These are phyloP conservation scores for Macadamia tetraphylla DNA, from an alignment of 164 flowering plant species.

Conservation along the genomic window DNA sequence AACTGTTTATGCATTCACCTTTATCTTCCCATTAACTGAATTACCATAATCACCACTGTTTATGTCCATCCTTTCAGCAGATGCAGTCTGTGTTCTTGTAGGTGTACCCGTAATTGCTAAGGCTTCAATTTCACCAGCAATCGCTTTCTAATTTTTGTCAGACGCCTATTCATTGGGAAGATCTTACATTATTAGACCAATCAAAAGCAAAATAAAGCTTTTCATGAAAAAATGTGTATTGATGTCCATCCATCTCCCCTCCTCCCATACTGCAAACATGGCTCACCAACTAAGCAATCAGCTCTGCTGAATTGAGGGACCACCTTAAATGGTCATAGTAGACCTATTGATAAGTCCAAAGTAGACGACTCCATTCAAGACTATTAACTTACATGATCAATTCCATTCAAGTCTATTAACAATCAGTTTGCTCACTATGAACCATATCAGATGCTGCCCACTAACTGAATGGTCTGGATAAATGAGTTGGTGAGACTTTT, in stretches of 20 bases:
- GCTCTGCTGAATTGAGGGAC: too few species aligned
- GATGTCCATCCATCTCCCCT: background rate
- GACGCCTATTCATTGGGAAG: constrained; percentile 24
- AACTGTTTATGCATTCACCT: too few species aligned
- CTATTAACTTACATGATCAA: background rate
- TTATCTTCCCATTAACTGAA: background rate
- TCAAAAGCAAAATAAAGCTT: background rate
- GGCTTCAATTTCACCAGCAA: constrained; percentile 26
- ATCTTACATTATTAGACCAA: background rate
- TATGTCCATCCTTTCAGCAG: constrained; percentile 15
- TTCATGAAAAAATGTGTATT: too few species aligned
- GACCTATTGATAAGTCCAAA: background rate
- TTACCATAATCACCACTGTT: constrained; percentile 1
- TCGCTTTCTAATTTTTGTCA: constrained; percentile 17
- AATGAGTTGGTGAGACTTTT: background rate
- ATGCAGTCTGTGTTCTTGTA: constrained; percentile 6
- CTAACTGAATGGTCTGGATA: background rate
- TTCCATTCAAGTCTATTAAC: background rate
- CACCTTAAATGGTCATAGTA: background rate
- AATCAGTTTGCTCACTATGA: background rate
- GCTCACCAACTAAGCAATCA: background rate
- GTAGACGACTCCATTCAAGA: background rate
- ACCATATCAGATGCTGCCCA: background rate
- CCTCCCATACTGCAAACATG: background rate
- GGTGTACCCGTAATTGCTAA: constrained; percentile 16